phyloP scores from a whole-genome alignment of 2,329 filamentous ascomycete genomes.

The Clathrospora elynae region DNA sequence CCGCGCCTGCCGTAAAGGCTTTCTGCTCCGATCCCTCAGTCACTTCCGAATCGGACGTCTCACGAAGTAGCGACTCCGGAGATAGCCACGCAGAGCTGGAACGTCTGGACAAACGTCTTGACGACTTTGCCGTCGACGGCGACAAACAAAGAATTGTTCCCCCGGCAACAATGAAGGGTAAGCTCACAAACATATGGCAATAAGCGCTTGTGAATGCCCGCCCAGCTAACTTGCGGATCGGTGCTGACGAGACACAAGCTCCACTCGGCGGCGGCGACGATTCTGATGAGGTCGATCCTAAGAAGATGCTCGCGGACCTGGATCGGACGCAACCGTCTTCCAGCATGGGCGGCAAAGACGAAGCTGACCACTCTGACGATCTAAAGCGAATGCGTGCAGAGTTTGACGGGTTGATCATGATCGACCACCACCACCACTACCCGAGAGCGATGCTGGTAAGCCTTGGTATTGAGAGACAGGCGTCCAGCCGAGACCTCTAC shows the following conservation, averaged over 20 bases:
- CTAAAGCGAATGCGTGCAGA: constrained; percentile 7
- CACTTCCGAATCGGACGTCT: neutral
- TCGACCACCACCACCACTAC: neutral
- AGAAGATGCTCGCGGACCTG: constrained; percentile 14
- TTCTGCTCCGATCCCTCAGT: neutral
- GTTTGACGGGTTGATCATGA: neutral
- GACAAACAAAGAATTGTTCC: neutral
- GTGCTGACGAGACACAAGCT: neutral
- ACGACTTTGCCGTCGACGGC: neutral
- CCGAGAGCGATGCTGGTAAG: neutral
- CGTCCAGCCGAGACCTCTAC: too few relatives aligned
- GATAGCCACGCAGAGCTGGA: neutral
- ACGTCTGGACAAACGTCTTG: neutral
- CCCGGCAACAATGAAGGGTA: neutral
- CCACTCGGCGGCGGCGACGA: neutral
- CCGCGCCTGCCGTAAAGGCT: neutral
- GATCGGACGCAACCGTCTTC: neutral
- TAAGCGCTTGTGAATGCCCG: neutral
- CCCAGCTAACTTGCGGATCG: neutral
- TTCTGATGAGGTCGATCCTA: constrained; percentile 1
- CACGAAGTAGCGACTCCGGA: neutral
- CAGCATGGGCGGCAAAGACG: neutral
- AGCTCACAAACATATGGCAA: neutral
- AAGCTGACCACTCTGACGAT: neutral
- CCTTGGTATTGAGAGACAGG: too few relatives aligned